phyloP scores from a whole-genome alignment of 352 stramenopile species.

The Pythium myriotylum region DNA sequence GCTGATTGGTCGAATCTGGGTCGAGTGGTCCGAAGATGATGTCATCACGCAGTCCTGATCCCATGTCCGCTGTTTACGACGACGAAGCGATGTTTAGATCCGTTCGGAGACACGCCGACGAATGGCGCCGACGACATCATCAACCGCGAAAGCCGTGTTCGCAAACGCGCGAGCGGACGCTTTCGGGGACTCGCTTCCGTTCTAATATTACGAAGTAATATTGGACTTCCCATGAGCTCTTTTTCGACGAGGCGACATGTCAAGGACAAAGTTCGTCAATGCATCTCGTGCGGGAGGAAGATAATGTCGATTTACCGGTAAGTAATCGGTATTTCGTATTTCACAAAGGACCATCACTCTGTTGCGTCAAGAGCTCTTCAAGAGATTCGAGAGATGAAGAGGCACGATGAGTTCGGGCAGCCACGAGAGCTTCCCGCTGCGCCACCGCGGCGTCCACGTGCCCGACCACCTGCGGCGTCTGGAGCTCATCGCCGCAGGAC shows the following conservation, averaged over 20 bases:
- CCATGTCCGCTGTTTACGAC: not conserved
- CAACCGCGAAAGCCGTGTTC: too few species aligned
- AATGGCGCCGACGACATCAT: too few species aligned
- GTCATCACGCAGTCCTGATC: not conserved
- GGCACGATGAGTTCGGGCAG: not conserved
- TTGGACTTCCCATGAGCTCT: too few species aligned
- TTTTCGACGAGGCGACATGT: too few species aligned
- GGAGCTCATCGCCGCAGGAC: slow-evolving; percentile 27
- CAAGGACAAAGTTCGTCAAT: too few species aligned
- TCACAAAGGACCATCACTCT: too few species aligned
- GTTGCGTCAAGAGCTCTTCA: slow-evolving; percentile 16
- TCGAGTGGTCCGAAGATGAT: slow-evolving; percentile 2
- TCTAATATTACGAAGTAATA: too few species aligned
- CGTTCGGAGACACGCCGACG: not conserved
- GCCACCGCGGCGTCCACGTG: slow-evolving; percentile 38
- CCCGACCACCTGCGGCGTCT: slow-evolving; percentile 37
- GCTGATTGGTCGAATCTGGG: slow-evolving; percentile 8
- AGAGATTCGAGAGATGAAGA: not conserved
- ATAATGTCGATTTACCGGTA: too few species aligned
- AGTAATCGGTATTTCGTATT: too few species aligned
- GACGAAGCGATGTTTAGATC: not conserved
- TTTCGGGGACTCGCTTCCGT: too few species aligned
- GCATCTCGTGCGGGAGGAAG: too few species aligned
- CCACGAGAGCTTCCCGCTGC: slow-evolving; percentile 29
- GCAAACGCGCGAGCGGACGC: too few species aligned